phyloP scores from a whole-genome alignment of 2,329 filamentous ascomycete genomes.

The Tothia fuscella region DNA sequence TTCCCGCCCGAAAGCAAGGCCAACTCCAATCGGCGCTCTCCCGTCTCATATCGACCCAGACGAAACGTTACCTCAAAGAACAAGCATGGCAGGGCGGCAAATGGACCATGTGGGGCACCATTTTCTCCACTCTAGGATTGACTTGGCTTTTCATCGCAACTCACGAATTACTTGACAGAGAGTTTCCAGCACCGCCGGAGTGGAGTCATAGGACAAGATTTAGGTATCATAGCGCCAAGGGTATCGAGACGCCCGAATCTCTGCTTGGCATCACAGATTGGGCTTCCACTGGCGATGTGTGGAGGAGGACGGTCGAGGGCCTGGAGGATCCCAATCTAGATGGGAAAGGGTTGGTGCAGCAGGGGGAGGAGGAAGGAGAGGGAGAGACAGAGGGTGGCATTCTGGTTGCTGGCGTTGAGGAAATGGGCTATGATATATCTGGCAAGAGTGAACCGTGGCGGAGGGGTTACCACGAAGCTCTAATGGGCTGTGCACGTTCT shows the following conservation, averaged over 20 bases:
- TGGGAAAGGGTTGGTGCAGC: constrained; percentile 50
- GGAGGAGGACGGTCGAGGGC: constrained; percentile 47
- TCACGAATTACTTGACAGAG: constrained; percentile 60
- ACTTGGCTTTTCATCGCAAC: constrained; percentile 53
- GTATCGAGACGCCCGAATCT: constrained; percentile 45
- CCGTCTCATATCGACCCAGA: constrained; percentile 70
- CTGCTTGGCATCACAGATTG: constrained; percentile 51
- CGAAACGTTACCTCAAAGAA: constrained; percentile 55
- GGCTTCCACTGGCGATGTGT: constrained; percentile 51
- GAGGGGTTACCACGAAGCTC: constrained; percentile 69
- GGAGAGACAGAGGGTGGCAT: constrained; percentile 42
- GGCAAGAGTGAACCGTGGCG: constrained; percentile 74
- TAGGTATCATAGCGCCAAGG: constrained; percentile 52
- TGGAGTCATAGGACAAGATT: constrained; percentile 64
- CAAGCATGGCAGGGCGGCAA: constrained; percentile 60
- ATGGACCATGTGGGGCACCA: constrained; percentile 52
- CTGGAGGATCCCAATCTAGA: constrained; percentile 60
- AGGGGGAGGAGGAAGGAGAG: too few species aligned
- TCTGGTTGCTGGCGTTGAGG: constrained; percentile 42
- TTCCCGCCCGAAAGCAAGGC: constrained; percentile 14
- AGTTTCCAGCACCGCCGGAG: constrained; percentile 70
- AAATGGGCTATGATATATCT: constrained; percentile 54
- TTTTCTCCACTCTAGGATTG: constrained; percentile 40
- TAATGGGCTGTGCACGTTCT: constrained; percentile 65
- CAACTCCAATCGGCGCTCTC: constrained; percentile 45